Conservation (phyloP, 768 basidiomycete genomes). For the Coprinopsis cinerea region DNA sequence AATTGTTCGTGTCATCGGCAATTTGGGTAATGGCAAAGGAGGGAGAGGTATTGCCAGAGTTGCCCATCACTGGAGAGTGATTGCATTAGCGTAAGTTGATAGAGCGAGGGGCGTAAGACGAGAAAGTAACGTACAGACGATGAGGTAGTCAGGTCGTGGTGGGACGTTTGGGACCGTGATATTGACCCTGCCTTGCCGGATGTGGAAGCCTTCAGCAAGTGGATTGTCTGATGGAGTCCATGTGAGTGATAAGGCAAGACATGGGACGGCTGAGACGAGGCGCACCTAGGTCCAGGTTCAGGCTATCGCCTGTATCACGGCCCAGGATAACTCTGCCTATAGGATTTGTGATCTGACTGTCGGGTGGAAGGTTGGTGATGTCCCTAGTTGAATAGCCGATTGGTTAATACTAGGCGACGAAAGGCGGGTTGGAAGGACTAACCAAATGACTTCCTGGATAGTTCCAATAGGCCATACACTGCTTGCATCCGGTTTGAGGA, state of each 20-base stretch:
- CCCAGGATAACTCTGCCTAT: conserved; percentile 50
- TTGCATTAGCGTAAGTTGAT: conserved; percentile 4
- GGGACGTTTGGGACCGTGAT: conserved; percentile 48
- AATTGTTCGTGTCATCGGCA: conserved; percentile 16
- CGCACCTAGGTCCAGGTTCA: conserved; percentile 52
- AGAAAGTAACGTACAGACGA: conserved; percentile 49
- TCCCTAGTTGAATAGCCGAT: conserved; percentile 33
- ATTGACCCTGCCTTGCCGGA: conserved; percentile 41
- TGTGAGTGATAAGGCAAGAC: conserved; percentile 7
- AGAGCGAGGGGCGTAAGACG: not conserved
- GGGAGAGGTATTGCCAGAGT: conserved; percentile 59
- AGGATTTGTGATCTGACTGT: conserved; percentile 41
- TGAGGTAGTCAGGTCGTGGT: conserved; percentile 44
- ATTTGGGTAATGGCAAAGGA: conserved; percentile 56
- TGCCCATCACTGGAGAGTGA: conserved; percentile 48
- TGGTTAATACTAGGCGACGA: no score
- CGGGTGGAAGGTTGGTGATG: conserved; percentile 38
- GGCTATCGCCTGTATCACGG: conserved; percentile 35
- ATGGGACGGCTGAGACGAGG: conserved; percentile 3
- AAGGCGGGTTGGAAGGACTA: conserved; percentile 14
- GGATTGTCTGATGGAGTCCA: conserved; percentile 39
- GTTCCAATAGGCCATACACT: conserved; percentile 48
- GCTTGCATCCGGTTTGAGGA: conserved; percentile 38
- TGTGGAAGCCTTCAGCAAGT: conserved; percentile 49
- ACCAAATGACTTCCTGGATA: conserved; percentile 50